Conservation (phyloP, 75 land plant species). For the Pseudotsuga menziesii region DNA sequence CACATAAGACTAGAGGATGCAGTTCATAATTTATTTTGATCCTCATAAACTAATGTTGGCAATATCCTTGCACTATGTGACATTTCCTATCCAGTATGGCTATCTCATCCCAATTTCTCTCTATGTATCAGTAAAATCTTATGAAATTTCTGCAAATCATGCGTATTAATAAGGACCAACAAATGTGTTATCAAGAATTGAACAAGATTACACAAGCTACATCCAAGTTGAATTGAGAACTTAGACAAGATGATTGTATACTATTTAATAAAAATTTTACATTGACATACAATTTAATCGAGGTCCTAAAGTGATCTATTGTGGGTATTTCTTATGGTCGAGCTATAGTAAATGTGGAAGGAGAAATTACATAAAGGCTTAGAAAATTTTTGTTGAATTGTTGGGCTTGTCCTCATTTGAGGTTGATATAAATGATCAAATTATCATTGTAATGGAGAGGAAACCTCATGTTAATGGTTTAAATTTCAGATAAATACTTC, state of each 20-base stretch:
- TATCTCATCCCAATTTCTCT: conserved; percentile 86
- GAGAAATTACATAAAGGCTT: too few relatives aligned
- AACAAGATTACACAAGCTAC: conserved; percentile 55
- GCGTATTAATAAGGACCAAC: conserved; percentile 64
- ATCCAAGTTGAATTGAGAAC: conserved; percentile 78
- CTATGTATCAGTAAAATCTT: conserved; percentile 81
- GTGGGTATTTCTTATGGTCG: conserved; percentile 32
- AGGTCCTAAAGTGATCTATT: conserved; percentile 71
- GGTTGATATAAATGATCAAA: too few relatives aligned
- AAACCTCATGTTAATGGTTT: too few relatives aligned
- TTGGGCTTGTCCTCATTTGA: too few relatives aligned
- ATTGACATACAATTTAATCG: conserved; percentile 71
- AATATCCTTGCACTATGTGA: conserved; percentile 48
- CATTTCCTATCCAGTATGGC: conserved; percentile 74
- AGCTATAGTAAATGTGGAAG: too few relatives aligned
- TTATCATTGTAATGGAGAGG: too few relatives aligned
- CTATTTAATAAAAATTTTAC: conserved; percentile 78
- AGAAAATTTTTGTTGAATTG: too few relatives aligned
- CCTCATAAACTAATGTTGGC: conserved; percentile 36
- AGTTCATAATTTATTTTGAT: conserved; percentile 28
- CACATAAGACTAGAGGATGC: conserved; percentile 33
- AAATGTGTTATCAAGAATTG: conserved; percentile 70
- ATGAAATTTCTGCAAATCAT: conserved; percentile 78
- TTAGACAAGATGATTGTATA: conserved; percentile 75
- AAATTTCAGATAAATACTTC: too few relatives aligned